Base-by-base conservation (phyloP, 2,329 filamentous ascomycete genomes). In the Arthrobotrys iridis region DNA sequence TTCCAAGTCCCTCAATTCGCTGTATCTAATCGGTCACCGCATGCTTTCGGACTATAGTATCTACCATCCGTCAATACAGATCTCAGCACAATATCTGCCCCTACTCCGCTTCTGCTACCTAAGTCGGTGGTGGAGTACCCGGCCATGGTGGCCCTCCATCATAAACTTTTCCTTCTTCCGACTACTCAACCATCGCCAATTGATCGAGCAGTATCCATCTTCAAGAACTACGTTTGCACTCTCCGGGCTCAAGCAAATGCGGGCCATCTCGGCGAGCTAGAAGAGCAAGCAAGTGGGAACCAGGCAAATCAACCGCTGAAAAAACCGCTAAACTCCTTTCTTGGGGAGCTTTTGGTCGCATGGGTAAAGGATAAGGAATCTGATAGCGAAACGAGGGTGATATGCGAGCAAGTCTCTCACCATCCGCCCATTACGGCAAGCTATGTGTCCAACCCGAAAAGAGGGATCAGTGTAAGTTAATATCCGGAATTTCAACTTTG, bases 41-140 rank as follows among this genome's bases (percentile, higher is more conserved):
- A n/a, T n/a, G n/a, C n/a, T n/a, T n/a, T n/a, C 18, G 8, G 11
- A n/a, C 7, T 26, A 18, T 41, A 67, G 64, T 67, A 67, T n/a
- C 28, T 67, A 20, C 50, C 64, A 5, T 18, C 26, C 30, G 28
- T 50, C 13, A 37, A 35, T 20, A 20, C 37, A 6, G 64, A 67
- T 13, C 24, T 59, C 7, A 59, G 50, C 43, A 67, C 37, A 6
- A 59, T 67, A 37, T 67, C 63, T 8, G 33, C 63, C 1, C 63
- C 63, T 7, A 50, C 63, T 11, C 52, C 64, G 22, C 40, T 67
- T 24, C 52, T 67, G 10, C 37, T 55, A 13, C 64, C 64, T 15
- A 59, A 59, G 28, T 67, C 64, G 13, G 40, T 55, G 5, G 64
- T 67, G 6, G 64, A 67, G 33, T 67, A 67, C 41, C 64, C 64